Conservation (phyloP, 2,329 filamentous ascomycete genomes). For the Colletotrichum destructivum region DNA sequence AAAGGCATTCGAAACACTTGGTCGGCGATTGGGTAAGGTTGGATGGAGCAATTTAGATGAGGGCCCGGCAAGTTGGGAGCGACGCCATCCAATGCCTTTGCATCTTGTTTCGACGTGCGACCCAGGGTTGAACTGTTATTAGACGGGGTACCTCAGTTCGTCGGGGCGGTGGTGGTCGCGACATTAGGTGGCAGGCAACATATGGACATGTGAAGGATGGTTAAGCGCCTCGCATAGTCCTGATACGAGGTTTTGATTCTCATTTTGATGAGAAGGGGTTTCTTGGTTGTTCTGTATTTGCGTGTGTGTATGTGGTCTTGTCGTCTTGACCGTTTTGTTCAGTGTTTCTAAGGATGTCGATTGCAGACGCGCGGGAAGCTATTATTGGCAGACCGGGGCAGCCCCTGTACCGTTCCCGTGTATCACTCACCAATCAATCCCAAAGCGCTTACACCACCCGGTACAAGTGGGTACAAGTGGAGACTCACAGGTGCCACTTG, state of each 20-base stretch:
- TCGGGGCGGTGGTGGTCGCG: not conserved
- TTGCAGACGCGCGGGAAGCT: conserved; percentile 43
- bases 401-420: conserved; percentile 23
- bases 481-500: conserved; percentile 5
- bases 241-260: conserved; percentile 24
- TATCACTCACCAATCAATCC: conserved; percentile 34
- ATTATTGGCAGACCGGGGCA: conserved; percentile 38
- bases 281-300: not conserved
- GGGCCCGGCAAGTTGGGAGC: conserved; percentile 27
- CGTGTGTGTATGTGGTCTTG: not conserved
- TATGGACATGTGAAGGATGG: conserved; percentile 1
- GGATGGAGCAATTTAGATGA: conserved; percentile 24
- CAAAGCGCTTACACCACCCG: conserved; percentile 40
- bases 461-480: conserved; percentile 15
- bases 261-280: conserved; percentile 7
- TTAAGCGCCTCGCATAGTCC: conserved; percentile 34
- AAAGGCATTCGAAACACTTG: conserved; percentile 39
- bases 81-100: conserved; percentile 31
- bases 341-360: conserved; percentile 33
- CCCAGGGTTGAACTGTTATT: not conserved
- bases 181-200: conserved; percentile 5
- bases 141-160: not conserved
- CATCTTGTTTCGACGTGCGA: not conserved
- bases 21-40: conserved; percentile 19
- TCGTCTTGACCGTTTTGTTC: not conserved